Percentiles rank a stretch among this genome's conserved stretches.
phyloP scores from a whole-genome alignment of 768 basidiomycete genomes.

The Podaxis pistillaris region DNA sequence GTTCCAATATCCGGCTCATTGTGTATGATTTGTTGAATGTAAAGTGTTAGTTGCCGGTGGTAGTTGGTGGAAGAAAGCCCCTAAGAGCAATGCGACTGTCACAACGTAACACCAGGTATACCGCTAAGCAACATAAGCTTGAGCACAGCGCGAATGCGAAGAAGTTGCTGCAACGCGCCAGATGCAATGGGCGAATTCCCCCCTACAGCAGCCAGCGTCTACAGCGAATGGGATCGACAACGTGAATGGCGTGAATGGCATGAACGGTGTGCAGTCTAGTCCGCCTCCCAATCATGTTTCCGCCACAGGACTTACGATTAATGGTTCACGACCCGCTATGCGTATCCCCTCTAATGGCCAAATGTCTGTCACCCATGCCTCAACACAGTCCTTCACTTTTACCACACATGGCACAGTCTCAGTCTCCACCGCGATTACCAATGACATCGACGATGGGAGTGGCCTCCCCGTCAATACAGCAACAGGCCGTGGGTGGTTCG shows the following conservation, averaged over 20 bases:
- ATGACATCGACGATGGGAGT: constrained; percentile 52
- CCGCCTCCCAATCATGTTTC: constrained; percentile 35
- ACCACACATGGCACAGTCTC: constrained; percentile 40
- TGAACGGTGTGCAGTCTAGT: constrained; percentile 31
- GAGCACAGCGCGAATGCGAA: constrained; percentile 24
- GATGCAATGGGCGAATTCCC: constrained; percentile 34
- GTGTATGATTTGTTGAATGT: too few relatives aligned
- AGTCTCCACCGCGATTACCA: constrained; percentile 49
- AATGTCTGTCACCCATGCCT: constrained; percentile 47
- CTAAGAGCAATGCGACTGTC: too few relatives aligned
- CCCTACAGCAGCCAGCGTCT: constrained; percentile 31
- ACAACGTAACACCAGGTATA: neutral
- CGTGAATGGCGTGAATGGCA: neutral
- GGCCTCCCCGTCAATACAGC: constrained; percentile 54
- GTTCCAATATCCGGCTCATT: too few relatives aligned
- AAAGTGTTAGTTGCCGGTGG: too few relatives aligned
- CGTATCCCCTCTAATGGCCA: constrained; percentile 41
- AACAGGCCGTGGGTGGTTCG: constrained; percentile 50
- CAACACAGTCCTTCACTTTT: constrained; percentile 48
- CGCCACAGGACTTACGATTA: constrained; percentile 54
- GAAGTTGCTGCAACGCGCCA: constrained; percentile 39
- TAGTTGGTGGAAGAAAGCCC: too few relatives aligned
- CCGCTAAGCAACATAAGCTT: neutral
- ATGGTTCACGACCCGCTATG: constrained; percentile 48
- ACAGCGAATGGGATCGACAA: constrained; percentile 27